A percentile compares a stretch with the other conserved stretches of the same genome.
Evolutionary conservation across 176 grass and related monocot species (phyloP).

Genomic region (Juncus inflexus): DNA sequence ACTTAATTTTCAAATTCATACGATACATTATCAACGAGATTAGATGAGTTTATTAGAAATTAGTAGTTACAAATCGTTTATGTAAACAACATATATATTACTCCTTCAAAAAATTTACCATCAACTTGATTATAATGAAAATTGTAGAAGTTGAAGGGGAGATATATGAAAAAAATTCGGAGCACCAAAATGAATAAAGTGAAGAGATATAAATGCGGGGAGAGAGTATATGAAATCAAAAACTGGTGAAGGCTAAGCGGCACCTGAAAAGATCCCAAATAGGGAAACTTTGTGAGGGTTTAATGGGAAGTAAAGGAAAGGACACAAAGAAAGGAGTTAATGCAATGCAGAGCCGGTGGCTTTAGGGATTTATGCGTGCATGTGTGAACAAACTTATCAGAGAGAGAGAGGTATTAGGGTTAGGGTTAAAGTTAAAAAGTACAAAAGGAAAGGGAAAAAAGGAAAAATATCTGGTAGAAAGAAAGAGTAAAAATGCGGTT

Average conservation of each 20-base stretch:
- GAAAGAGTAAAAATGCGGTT: conserved; percentile 23
- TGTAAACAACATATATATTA: too few relatives aligned
- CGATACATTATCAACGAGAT: too few relatives aligned
- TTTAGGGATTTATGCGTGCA: conserved; percentile 50
- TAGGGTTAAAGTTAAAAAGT: conserved; percentile 25
- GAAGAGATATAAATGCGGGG: conserved; percentile 10
- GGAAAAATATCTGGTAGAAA: conserved; percentile 4
- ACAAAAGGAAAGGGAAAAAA: conserved; percentile 17
- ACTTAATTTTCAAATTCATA: too few relatives aligned
- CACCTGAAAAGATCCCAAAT: conserved; percentile 55
- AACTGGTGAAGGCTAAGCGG: conserved; percentile 20
- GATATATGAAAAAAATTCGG: not conserved
- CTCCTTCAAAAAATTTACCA: too few relatives aligned
- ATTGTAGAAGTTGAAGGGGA: conserved; percentile 3
- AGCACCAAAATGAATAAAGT: conserved; percentile 4
- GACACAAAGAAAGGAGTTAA: not conserved
- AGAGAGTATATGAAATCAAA: conserved; percentile 7
- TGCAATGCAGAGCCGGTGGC: conserved; percentile 30
- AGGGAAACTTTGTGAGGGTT: conserved; percentile 58
- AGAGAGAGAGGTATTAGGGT: conserved; percentile 14
- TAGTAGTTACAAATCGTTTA: too few relatives aligned
- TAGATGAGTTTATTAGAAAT: too few relatives aligned
- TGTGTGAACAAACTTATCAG: conserved; percentile 34
- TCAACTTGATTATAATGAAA: too few relatives aligned
- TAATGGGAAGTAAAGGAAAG: conserved; percentile 32